Conservation (phyloP, 2,329 filamentous ascomycete genomes). For the Aspergillus transmontanensis region DNA sequence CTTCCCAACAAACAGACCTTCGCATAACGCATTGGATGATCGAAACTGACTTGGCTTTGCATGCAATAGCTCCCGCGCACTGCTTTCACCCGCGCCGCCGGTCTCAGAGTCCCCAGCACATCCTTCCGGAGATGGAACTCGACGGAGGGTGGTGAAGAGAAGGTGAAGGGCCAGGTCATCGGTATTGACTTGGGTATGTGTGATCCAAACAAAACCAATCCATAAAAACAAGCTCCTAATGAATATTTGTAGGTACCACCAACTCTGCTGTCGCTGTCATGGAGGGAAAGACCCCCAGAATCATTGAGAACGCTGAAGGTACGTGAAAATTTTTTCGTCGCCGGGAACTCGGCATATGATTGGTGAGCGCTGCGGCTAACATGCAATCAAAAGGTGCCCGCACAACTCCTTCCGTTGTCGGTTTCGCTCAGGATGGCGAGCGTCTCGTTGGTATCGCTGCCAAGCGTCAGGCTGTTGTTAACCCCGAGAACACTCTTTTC, state of each 20-base stretch:
- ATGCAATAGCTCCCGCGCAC: conserved; percentile 72
- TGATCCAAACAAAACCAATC: not conserved
- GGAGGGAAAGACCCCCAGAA: conserved; percentile 93
- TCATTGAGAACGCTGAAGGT: conserved; percentile 98
- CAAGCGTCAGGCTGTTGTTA: conserved; percentile 97
- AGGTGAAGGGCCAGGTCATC: conserved; percentile 94
- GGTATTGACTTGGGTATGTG: conserved; percentile 91
- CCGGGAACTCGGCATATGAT: conserved; percentile 2
- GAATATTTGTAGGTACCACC: conserved; percentile 67
- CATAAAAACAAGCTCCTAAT: conserved; percentile 19
- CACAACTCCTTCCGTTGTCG: conserved; percentile 92
- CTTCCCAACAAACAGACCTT: not conserved
- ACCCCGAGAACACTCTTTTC: conserved; percentile 97
- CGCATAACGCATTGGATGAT: conserved; percentile 3
- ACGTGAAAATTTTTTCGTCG: conserved; percentile 35
- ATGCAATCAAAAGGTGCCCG: conserved; percentile 64
- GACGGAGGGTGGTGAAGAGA: conserved; percentile 63
- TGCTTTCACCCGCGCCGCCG: conserved; percentile 68
- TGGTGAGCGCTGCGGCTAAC: conserved; percentile 19
- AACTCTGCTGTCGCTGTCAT: conserved; percentile 97
- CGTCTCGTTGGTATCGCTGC: conserved; percentile 94
- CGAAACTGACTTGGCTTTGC: conserved; percentile 19
- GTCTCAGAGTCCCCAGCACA: conserved; percentile 70
- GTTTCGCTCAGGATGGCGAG: conserved; percentile 93
- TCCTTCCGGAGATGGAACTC: conserved; percentile 65